Conservation (phyloP, 805 yeast genomes). For the Candida nanaspora region DNA sequence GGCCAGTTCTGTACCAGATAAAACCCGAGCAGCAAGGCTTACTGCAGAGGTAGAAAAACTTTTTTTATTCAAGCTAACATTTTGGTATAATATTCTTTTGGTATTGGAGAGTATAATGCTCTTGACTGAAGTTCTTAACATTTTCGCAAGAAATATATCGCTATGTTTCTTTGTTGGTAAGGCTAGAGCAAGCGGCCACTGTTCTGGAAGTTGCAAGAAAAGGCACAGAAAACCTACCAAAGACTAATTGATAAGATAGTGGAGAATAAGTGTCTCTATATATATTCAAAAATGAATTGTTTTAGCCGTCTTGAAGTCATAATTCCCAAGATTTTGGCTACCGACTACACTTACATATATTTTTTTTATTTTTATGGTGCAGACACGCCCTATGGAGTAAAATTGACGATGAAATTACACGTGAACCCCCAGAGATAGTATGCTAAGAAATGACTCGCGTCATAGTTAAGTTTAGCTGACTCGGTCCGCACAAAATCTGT, state of each 20-base stretch:
- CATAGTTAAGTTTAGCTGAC: no score
- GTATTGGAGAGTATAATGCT: background rate
- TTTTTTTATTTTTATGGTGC: background rate
- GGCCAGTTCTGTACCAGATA: conserved; percentile 44
- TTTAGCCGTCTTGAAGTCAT: no score
- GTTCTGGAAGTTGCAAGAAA: no score
- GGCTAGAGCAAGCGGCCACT: no score
- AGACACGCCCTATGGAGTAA: background rate
- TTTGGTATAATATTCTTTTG: background rate
- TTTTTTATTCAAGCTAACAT: background rate
- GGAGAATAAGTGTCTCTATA: no score
- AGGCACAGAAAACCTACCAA: no score
- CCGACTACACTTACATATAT: background rate
- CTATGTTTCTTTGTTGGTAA: background rate
- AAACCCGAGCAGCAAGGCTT: conserved; percentile 19
- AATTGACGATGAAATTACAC: background rate
- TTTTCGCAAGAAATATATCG: background rate
- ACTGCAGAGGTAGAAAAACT: background rate
- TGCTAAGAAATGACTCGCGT: background rate
- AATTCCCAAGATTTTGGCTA: background rate
- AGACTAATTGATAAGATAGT: no score
- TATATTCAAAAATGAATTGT: no score
- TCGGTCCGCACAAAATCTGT: background rate
- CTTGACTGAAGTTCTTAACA: conserved; percentile 1
- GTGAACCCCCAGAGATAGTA: background rate